Conservation (phyloP, 2,329 filamentous ascomycete genomes). For the Penicillium sp. region DNA sequence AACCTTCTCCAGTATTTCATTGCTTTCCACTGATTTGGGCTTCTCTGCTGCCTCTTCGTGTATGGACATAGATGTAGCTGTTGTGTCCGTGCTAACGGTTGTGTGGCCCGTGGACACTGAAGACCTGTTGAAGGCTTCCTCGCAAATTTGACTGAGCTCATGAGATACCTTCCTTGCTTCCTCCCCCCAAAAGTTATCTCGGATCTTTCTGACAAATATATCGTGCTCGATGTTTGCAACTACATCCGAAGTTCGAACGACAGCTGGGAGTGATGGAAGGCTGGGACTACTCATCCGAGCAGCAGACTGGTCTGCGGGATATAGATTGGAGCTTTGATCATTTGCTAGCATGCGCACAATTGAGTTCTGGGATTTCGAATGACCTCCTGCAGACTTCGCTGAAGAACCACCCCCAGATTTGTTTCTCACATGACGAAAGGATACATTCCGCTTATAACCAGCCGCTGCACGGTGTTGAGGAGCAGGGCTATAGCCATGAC, state of each 20-base stretch:
- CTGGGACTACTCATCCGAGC: constrained; percentile 24
- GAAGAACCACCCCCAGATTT: constrained; percentile 29
- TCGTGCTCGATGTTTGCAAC: constrained; percentile 22
- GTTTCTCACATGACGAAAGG: constrained; percentile 56
- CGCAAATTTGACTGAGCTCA: constrained; percentile 83
- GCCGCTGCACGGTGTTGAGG: constrained; percentile 43
- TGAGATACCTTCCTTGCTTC: constrained; percentile 80
- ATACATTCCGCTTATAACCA: constrained; percentile 59
- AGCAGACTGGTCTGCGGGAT: neutral
- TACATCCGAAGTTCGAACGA: constrained; percentile 31
- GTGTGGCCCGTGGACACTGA: constrained; percentile 51
- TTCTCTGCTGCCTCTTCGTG: constrained; percentile 21
- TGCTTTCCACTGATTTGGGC: neutral
- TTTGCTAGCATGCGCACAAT: constrained; percentile 20
- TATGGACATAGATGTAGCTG: constrained; percentile 44
- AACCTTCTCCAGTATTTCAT: constrained; percentile 14
- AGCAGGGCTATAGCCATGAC: constrained; percentile 32
- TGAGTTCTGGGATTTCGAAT: constrained; percentile 22
- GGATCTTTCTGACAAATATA: constrained; percentile 39
- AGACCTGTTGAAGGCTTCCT: constrained; percentile 80
- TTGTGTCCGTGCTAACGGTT: constrained; percentile 48
- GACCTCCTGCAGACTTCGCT: constrained; percentile 20
- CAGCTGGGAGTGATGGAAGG: constrained; percentile 37
- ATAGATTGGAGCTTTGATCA: constrained; percentile 23
- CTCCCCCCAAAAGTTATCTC: constrained; percentile 58